phyloP scores from a whole-genome alignment of 306 rosid genomes.

The Spatholobus suberectus region DNA sequence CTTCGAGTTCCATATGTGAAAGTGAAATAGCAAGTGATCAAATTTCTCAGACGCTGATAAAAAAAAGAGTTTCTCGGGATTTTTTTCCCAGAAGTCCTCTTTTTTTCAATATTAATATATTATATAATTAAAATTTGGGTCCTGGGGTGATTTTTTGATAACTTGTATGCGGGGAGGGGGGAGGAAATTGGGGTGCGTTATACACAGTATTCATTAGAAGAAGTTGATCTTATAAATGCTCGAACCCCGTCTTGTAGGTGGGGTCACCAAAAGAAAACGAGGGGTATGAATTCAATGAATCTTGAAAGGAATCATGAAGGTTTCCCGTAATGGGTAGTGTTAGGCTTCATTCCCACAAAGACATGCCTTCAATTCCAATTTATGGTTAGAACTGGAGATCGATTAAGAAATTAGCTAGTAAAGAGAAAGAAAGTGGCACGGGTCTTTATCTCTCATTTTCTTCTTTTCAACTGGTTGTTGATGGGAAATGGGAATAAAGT shows the following conservation, averaged over 20 bases:
- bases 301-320: slow-evolving; percentile 54
- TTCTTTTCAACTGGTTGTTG: slow-evolving; percentile 27
- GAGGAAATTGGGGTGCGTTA: slow-evolving; percentile 23
- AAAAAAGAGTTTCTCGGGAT: background rate
- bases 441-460: slow-evolving; percentile 50
- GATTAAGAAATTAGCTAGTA: slow-evolving; percentile 27
- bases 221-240: slow-evolving; percentile 17
- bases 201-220: background rate
- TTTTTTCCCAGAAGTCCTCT: background rate
- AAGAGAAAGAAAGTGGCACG: slow-evolving; percentile 49
- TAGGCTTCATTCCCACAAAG: slow-evolving; percentile 57
- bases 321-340: slow-evolving; percentile 54
- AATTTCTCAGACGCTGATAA: background rate
- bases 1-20: background rate
- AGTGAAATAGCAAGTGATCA: background rate
- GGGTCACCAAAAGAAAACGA: slow-evolving; percentile 25
- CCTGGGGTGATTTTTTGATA: background rate
- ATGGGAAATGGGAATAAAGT: slow-evolving; percentile 49
- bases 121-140: background rate
- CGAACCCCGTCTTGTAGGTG: slow-evolving; percentile 48
- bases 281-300: slow-evolving; percentile 46
- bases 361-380: slow-evolving; percentile 42
- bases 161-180: slow-evolving; percentile 16
- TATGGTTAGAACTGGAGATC: slow-evolving; percentile 29
- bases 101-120: background rate